Percentiles rank a stretch among this genome's conserved stretches.
Conservation (phyloP, 1,139 yeast genomes). For the Geotrichum reessii region DNA sequence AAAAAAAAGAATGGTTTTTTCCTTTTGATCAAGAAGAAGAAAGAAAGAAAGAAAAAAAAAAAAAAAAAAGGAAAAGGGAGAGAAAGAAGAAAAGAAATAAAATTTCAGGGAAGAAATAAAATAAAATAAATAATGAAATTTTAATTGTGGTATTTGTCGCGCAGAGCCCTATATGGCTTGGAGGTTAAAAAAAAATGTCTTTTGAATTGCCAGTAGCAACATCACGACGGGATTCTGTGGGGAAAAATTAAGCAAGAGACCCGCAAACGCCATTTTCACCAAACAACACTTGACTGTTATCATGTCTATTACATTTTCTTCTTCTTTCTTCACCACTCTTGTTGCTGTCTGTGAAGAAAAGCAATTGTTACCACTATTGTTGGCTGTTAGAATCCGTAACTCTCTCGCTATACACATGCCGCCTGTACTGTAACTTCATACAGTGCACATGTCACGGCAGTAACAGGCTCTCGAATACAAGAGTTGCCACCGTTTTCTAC, state of each 20-base stretch:
- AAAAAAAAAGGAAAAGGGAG: conserved; percentile 7
- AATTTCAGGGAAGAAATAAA: conserved; percentile 4
- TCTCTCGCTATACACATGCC: background rate
- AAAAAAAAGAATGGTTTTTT: background rate
- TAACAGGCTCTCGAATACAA: background rate
- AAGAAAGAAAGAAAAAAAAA: conserved; percentile 2
- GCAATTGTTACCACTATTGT: background rate
- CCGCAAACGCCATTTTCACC: background rate
- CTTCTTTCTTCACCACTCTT: background rate
- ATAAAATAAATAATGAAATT: background rate
- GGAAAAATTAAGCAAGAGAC: background rate
- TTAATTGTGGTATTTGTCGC: background rate
- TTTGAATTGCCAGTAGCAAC: background rate
- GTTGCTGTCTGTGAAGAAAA: background rate
- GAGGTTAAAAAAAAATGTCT: background rate
- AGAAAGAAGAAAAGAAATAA: conserved; percentile 2
- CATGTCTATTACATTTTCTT: background rate
- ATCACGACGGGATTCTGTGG: background rate
- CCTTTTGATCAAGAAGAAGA: conserved; percentile 1
- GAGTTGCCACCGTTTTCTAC: background rate
- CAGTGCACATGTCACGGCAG: background rate
- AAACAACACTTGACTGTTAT: background rate
- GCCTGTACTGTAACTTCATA: background rate
- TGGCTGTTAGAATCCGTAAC: no score
- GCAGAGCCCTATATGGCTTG: background rate